Percentiles rank a stretch among this genome's conserved stretches.
Evolutionary conservation across 2,329 filamentous ascomycete genomes (phyloP).

Genomic region (Bipolaris gigantea): DNA sequence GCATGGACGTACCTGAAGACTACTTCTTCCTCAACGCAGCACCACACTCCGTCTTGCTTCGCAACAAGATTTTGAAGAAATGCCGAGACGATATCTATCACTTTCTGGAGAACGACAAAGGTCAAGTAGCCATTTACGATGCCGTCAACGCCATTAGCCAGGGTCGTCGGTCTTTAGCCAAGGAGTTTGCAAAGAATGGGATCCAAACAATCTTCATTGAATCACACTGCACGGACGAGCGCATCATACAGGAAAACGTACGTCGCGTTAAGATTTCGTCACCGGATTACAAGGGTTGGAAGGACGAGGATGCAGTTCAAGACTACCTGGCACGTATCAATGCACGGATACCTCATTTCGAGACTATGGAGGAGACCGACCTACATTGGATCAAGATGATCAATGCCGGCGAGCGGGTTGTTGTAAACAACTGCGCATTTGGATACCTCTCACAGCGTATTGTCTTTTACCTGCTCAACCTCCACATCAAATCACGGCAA

Average conservation of each 20-base stretch:
- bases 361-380: slow-evolving; percentile 92
- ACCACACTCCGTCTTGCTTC: slow-evolving; percentile 84
- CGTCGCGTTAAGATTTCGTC: slow-evolving; percentile 97
- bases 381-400: slow-evolving; percentile 99
- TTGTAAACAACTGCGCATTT: slow-evolving; percentile 96
- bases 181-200: slow-evolving; percentile 97
- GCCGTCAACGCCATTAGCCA: slow-evolving; percentile 89
- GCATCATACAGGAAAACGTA: slow-evolving; percentile 94
- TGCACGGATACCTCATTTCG: slow-evolving; percentile 90
- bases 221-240: slow-evolving; percentile 89
- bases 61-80: slow-evolving; percentile 96
- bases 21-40: slow-evolving; percentile 98
- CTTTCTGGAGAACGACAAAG: slow-evolving; percentile 95
- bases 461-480: slow-evolving; percentile 95
- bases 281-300: slow-evolving; percentile 93
- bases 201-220: slow-evolving; percentile 97
- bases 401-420: slow-evolving; percentile 88
- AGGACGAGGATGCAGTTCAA: slow-evolving; percentile 85
- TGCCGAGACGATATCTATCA: slow-evolving; percentile 96
- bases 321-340: slow-evolving; percentile 90
- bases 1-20: slow-evolving; percentile 85
- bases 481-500: slow-evolving; percentile 92
- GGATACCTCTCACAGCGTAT: slow-evolving; percentile 96
- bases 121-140: slow-evolving; percentile 97
- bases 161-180: slow-evolving; percentile 80